Percentiles rank a stretch among this genome's conserved stretches.
Conservation (phyloP, 495 filamentous ascomycete genomes). For the Daldinia decipiens region DNA sequence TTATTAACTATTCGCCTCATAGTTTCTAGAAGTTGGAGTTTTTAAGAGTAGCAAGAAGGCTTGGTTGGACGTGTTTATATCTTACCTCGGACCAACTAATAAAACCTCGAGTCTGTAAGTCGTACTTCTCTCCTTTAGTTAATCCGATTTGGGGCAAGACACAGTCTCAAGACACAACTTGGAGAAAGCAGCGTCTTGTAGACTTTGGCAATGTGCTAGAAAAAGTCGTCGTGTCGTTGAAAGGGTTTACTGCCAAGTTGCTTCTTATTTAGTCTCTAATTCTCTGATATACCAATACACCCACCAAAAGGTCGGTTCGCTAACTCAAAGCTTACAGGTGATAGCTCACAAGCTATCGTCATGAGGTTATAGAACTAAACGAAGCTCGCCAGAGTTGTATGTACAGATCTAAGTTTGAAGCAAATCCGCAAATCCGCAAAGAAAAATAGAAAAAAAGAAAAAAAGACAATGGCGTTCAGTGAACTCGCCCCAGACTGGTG, state of each 20-base stretch:
- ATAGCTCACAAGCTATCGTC: neutral
- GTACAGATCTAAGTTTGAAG: neutral
- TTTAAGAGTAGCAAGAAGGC: neutral
- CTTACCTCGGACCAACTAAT: too few relatives aligned
- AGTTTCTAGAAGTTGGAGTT: neutral
- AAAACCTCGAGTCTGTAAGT: constrained; percentile 25
- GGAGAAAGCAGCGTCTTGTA: neutral
- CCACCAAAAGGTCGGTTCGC: neutral
- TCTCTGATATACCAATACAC: too few relatives aligned
- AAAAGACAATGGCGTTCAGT: constrained; percentile 20
- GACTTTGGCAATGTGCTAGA: neutral
- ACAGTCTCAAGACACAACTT: neutral
- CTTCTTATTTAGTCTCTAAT: too few relatives aligned
- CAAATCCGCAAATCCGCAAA: neutral
- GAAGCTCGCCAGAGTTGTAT: constrained; percentile 9
- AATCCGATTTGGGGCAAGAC: neutral
- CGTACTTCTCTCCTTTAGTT: neutral
- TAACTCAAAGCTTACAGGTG: constrained; percentile 16
- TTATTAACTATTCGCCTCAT: constrained; percentile 3
- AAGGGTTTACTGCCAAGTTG: neutral
- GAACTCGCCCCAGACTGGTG: constrained; percentile 25
- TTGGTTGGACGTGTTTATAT: neutral
- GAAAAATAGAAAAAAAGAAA: neutral
- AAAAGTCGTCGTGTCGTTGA: neutral
- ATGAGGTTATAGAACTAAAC: constrained; percentile 22